phyloP scores from a whole-genome alignment of 1,284 basidiomycete species.

The Meira nashicola region DNA sequence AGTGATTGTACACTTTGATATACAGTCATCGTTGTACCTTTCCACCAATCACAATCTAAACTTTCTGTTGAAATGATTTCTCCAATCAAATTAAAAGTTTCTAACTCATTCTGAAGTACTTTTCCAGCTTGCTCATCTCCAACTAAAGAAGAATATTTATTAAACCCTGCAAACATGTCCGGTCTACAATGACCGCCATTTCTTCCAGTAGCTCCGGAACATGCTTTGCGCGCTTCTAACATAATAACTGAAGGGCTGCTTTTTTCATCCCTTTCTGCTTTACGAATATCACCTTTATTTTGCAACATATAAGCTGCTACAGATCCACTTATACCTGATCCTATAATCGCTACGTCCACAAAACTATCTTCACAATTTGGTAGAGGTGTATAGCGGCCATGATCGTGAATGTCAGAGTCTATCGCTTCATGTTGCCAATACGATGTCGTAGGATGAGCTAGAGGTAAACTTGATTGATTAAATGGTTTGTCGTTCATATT shows the following conservation, averaged over 20 bases:
- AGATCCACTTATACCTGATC: conserved; percentile 49
- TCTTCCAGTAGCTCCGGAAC: conserved; percentile 14
- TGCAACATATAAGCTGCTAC: conserved; percentile 37
- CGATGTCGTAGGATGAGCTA: conserved; percentile 7
- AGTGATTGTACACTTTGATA: not conserved
- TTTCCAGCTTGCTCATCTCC: conserved; percentile 8
- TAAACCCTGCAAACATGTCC: conserved; percentile 8
- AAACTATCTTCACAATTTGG: not conserved
- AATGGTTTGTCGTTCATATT: not conserved
- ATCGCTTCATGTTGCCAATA: conserved; percentile 7
- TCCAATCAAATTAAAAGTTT: conserved; percentile 12
- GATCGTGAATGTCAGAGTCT: conserved; percentile 8
- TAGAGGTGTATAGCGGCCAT: not conserved
- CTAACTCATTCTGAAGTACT: conserved; percentile 11
- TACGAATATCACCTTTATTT: not conserved
- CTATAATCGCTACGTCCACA: conserved; percentile 39
- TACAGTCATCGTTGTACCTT: conserved; percentile 6
- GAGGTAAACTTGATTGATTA: not conserved
- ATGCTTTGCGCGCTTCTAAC: conserved; percentile 12
- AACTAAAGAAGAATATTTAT: conserved; percentile 5
- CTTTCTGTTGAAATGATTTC: conserved; percentile 3
- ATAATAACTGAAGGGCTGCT: not conserved
- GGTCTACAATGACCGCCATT: conserved; percentile 16
- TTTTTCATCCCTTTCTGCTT: not conserved
- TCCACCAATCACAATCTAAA: conserved; percentile 14